A percentile compares a stretch with the other conserved stretches of the same genome.
Evolutionary conservation across 2,329 filamentous ascomycete species (phyloP).

Genomic region (Madurella mycetomatis): DNA sequence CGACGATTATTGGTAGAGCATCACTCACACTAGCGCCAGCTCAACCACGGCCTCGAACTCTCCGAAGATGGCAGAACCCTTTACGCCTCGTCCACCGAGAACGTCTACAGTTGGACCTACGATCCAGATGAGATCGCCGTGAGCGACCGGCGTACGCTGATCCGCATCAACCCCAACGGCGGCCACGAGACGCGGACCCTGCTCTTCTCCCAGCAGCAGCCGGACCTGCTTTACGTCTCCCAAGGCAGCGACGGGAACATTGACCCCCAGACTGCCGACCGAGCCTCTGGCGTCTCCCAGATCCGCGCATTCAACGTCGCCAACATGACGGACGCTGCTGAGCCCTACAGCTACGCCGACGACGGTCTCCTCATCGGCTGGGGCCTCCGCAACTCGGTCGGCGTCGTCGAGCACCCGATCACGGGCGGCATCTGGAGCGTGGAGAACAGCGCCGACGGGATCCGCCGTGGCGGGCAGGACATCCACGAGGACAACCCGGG

Average conservation of each 20-base stretch:
- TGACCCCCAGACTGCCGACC: constrained; percentile 49
- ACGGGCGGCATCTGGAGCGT: constrained; percentile 52
- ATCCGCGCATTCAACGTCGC: constrained; percentile 55
- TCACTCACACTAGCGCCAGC: constrained; percentile 30
- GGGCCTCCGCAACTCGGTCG: constrained; percentile 67
- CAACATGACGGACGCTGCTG: constrained; percentile 25
- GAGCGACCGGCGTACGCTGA: constrained; percentile 44
- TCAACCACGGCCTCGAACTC: constrained; percentile 54
- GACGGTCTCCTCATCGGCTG: constrained; percentile 50
- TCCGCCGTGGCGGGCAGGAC: constrained; percentile 49
- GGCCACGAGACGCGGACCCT: constrained; percentile 64
- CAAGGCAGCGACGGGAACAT: constrained; percentile 61
- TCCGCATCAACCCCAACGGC: constrained; percentile 55
- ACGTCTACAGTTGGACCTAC: constrained; percentile 64
- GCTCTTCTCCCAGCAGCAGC: constrained; percentile 51
- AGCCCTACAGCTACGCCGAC: constrained; percentile 44
- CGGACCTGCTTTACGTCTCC: constrained; percentile 59
- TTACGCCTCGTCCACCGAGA: constrained; percentile 53
- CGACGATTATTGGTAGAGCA: not conserved
- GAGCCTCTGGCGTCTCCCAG: constrained; percentile 57
- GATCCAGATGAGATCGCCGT: constrained; percentile 49
- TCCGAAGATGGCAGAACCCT: constrained; percentile 49
- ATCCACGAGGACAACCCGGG: constrained; percentile 64
- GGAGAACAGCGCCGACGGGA: constrained; percentile 60
- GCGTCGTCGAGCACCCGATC: constrained; percentile 54